A percentile compares a stretch with the other conserved stretches of the same genome.
These are phyloP conservation scores for Pholiota conissans DNA, from an alignment of 768 basidiomycete species.

Conservation along the genomic window DNA sequence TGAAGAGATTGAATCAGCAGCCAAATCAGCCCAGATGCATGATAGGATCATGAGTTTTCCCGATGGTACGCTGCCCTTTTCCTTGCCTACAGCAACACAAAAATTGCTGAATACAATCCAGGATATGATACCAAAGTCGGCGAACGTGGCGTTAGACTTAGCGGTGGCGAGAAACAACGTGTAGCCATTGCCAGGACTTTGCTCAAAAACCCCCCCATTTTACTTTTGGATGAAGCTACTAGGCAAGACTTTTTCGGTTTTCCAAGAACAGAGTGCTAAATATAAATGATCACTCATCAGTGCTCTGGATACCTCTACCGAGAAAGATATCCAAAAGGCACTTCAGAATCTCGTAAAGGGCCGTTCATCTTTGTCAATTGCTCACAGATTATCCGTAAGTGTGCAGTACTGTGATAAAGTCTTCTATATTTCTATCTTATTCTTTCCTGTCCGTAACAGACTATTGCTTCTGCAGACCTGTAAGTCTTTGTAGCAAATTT, in stretches of 20 bases:
- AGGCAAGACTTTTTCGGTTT: constrained; percentile 42
- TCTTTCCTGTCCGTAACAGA: constrained; percentile 29
- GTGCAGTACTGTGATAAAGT: constrained; percentile 1
- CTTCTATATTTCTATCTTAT: constrained; percentile 16
- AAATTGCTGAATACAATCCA: constrained; percentile 13
- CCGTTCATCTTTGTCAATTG: constrained; percentile 75
- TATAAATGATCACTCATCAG: constrained; percentile 30
- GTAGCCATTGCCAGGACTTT: constrained; percentile 87
- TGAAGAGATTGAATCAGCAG: constrained; percentile 79
- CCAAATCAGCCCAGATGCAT: constrained; percentile 84
- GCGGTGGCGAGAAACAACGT: constrained; percentile 89
- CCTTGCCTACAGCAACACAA: not conserved
- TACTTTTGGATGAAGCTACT: constrained; percentile 78
- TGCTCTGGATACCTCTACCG: constrained; percentile 87
- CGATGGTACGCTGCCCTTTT: constrained; percentile 43
- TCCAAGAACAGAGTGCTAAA: not conserved
- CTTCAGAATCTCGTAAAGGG: constrained; percentile 78
- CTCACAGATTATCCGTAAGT: constrained; percentile 75
- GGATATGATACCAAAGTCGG: constrained; percentile 85
- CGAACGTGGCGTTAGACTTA: constrained; percentile 83
- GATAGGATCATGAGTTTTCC: constrained; percentile 84
- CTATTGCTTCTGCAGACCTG: constrained; percentile 62
- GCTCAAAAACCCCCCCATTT: constrained; percentile 80
- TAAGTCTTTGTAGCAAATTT: constrained; percentile 31
- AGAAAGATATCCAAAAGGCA: constrained; percentile 87